Conservation (phyloP, 2,329 filamentous ascomycete species). For the Cercospora nicotianae region DNA sequence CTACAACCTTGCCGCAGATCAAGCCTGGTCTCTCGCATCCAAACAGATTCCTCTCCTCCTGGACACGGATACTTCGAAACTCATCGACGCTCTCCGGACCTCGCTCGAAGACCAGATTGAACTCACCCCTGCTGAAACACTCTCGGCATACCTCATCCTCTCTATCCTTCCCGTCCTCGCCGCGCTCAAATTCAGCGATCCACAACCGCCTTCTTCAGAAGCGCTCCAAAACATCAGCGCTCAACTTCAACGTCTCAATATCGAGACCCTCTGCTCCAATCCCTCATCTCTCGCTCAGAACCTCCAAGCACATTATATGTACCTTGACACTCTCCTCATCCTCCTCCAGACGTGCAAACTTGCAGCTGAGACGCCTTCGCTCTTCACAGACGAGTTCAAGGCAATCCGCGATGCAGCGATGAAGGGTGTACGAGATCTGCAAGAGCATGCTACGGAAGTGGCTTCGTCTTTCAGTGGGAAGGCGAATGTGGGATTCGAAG, state of each 20-base stretch:
- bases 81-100: slow-evolving; percentile 13
- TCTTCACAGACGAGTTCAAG: slow-evolving; percentile 10
- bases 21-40: slow-evolving; percentile 29
- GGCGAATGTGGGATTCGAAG: slow-evolving; percentile 33
- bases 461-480: slow-evolving; percentile 11
- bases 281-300: slow-evolving; percentile 19
- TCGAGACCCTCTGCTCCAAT: slow-evolving; percentile 16
- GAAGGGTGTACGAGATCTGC: slow-evolving; percentile 26
- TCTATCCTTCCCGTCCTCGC: slow-evolving; percentile 23
- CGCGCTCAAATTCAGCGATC: slow-evolving; percentile 3
- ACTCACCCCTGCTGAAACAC: slow-evolving; percentile 23
- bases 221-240: slow-evolving; percentile 17
- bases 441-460: slow-evolving; percentile 29
- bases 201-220: slow-evolving; percentile 10
- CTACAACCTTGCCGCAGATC: slow-evolving; percentile 30
- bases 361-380: slow-evolving; percentile 15
- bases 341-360: slow-evolving; percentile 25
- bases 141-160: slow-evolving; percentile 26
- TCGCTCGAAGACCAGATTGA: slow-evolving; percentile 10
- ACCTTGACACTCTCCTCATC: slow-evolving; percentile 32
- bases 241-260: slow-evolving; percentile 22
- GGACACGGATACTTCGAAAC: neutral
- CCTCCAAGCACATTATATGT: slow-evolving; percentile 29
- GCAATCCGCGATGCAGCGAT: slow-evolving; percentile 26
- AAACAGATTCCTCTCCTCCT: slow-evolving; percentile 8